These are phyloP conservation scores for Drosera spatulata DNA, from an alignment of 179 eudicot genomes.

Conservation along the genomic window DNA sequence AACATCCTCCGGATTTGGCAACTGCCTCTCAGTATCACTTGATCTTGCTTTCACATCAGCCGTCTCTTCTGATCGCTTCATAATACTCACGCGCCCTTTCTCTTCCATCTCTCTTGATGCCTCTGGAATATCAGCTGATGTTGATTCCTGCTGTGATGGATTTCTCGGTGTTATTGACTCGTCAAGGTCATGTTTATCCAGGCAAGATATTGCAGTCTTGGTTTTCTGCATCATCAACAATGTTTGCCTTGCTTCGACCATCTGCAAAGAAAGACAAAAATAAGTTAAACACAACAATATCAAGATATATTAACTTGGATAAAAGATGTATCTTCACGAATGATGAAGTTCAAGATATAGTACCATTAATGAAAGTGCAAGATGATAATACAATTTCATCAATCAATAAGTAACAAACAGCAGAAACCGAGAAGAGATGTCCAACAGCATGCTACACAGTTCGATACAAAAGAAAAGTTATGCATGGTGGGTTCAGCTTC, in stretches of 20 bases:
- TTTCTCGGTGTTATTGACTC: conserved; percentile 14
- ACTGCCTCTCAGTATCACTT: conserved; percentile 11
- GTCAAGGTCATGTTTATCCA: conserved; percentile 3
- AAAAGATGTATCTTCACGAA: no score
- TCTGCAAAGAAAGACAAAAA: conserved; percentile 21
- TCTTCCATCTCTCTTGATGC: conserved; percentile 11
- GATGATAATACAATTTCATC: no score
- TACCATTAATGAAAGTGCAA: no score
- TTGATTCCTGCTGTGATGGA: conserved; percentile 7
- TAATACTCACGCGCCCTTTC: conserved; percentile 5
- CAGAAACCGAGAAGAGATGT: no score
- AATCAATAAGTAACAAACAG: no score
- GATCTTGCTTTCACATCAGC: conserved; percentile 10
- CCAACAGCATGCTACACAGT: no score
- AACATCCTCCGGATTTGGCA: conserved; percentile 38
- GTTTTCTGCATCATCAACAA: conserved; percentile 33
- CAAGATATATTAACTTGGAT: no score
- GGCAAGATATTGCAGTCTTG: conserved; percentile 8
- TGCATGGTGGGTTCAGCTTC: no score
- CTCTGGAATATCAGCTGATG: conserved; percentile 7
- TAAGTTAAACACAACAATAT: background rate
- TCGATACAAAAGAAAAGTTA: no score
- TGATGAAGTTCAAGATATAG: no score
- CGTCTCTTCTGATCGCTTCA: conserved; percentile 5
- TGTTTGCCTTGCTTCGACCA: conserved; percentile 38